Conservation (phyloP, 805 yeast species). For the Saccharomycopsis babjevae region DNA sequence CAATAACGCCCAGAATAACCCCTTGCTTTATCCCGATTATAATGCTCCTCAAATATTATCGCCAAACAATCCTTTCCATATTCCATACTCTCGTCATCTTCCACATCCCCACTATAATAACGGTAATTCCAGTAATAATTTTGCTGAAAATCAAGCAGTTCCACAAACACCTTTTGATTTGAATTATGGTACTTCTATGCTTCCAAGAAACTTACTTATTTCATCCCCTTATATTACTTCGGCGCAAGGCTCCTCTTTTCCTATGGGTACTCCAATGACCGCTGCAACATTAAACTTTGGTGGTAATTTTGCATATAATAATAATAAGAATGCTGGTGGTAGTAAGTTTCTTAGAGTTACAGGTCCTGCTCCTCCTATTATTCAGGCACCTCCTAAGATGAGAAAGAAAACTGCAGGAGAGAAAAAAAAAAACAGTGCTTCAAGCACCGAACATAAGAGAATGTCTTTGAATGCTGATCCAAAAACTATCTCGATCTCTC, state of each 20-base stretch:
- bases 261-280: constrained; percentile 12
- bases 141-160: constrained; percentile 1
- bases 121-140: background rate
- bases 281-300: constrained; percentile 13
- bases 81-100: background rate
- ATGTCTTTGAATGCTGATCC: background rate
- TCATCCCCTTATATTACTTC: constrained; percentile 41
- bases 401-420: constrained; percentile 4
- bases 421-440: background rate
- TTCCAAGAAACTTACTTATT: constrained; percentile 52
- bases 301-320: constrained; percentile 1
- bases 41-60: background rate
- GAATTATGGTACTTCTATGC: constrained; percentile 47
- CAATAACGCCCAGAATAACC: background rate
- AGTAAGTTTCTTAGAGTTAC: constrained; percentile 10
- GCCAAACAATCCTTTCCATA: background rate
- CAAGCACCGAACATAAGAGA: background rate
- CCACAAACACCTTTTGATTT: constrained; percentile 52
- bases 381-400: constrained; percentile 16
- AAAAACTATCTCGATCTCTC: background rate
- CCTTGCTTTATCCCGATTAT: background rate
- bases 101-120: background rate
- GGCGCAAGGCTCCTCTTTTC: constrained; percentile 9
- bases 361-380: constrained; percentile 17
- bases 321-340: background rate